phyloP scores from a whole-genome alignment of 1,284 basidiomycete genomes.

The Coriolopsis trogii region DNA sequence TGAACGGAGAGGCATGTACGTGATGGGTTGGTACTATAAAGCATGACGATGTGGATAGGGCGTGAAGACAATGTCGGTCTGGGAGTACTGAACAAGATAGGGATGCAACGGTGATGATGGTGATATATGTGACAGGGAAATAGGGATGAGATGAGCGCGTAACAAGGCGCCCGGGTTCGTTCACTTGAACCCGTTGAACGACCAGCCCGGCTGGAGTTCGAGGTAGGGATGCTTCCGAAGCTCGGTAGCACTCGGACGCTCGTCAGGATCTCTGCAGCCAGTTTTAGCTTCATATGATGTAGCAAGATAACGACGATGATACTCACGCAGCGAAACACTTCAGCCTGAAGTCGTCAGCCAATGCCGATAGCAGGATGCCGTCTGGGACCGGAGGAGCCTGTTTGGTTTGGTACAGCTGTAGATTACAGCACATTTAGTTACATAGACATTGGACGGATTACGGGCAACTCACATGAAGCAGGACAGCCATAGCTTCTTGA shows the following conservation, averaged over 20 bases:
- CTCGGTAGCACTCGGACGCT: conserved; percentile 84
- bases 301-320: not conserved
- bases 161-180: not conserved
- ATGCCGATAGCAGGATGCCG: conserved; percentile 73
- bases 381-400: conserved; percentile 89
- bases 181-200: conserved; percentile 64
- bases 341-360: conserved; percentile 86
- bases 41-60: conserved; percentile 17
- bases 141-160: not conserved
- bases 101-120: conserved; percentile 2
- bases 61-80: not conserved
- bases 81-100: conserved; percentile 12
- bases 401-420: conserved; percentile 79
- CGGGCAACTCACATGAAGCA: conserved; percentile 79
- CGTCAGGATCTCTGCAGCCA: conserved; percentile 73
- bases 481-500: conserved; percentile 88
- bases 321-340: conserved; percentile 90
- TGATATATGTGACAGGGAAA: conserved; percentile 5
- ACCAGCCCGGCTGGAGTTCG: conserved; percentile 73
- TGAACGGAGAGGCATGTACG: conserved; percentile 12
- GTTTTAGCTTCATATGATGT: not conserved
- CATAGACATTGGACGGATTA: not conserved
- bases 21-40: conserved; percentile 22
- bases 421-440: not conserved
- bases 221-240: conserved; percentile 88